Base-by-base conservation (phyloP, 2,329 filamentous ascomycete genomes). In the Sclerotinia nivalis region DNA sequence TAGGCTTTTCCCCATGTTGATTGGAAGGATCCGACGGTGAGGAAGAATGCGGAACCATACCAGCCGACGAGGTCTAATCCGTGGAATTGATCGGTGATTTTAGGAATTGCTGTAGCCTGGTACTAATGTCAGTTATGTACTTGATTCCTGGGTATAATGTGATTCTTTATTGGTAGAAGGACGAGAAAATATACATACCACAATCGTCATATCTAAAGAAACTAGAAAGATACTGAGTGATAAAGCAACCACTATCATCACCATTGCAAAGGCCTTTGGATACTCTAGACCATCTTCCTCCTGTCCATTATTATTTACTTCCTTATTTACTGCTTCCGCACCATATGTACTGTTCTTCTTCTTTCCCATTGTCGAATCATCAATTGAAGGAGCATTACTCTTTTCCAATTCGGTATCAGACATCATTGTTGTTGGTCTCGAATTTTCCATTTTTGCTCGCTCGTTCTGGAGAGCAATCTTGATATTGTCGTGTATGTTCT, bases 21-120 rank as follows among this genome's bases (percentile, higher is more conserved):
- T 55, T 78, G 76, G n/a, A 76, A 76, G 6, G 74, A 71, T 1
- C 80, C 83, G 43, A 83, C 75, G 1, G 83, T 84, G 73, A 86
- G 79, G 77, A 86, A 85, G 73, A 84, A 87, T 55, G 84, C 84
- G 22, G 84, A 82, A 2, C 85, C 86, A 73, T 89, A 89, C 87
- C 87, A 89, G 31, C 84, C 83, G 18, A 84, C 72, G 79, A 78
- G 22, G 80, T 83, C 78, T 80, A 82, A 72, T 82, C 82, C 40
- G 81, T 86, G 75, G 84, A 87, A 76, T 80, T 84, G 65, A 43
- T 77, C 82, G 1, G 85, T 86, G 74, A 87, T 87, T 71, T 84
- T 84, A 13, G 85, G 85, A 54, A 87, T 86, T 13, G 85, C 85
- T 0, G 85, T 87, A 5, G 84, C 84, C 62, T 65, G 18, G 0